Percentiles rank a stretch among this genome's conserved stretches.
Evolutionary conservation across 169 alveolate genomes (phyloP).

Genomic region (Cryptosporidium meleagridis): DNA sequence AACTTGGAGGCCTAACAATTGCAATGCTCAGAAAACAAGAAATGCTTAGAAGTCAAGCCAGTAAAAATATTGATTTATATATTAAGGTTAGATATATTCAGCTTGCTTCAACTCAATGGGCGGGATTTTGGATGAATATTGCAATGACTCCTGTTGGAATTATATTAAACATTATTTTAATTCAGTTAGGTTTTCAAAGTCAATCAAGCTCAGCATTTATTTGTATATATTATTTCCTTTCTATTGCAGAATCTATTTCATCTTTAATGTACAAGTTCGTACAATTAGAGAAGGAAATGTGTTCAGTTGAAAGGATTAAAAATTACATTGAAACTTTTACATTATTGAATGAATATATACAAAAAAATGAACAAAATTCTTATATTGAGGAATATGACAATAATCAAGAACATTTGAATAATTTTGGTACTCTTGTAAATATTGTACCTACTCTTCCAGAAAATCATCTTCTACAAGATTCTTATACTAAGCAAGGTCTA

Average conservation of each 20-base stretch:
- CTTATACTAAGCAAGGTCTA: neutral
- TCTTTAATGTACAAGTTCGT: slow-evolving; percentile 73
- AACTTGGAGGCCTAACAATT: slow-evolving; percentile 17
- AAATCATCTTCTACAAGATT: neutral
- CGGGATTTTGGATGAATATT: slow-evolving; percentile 68
- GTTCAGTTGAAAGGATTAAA: slow-evolving; percentile 76
- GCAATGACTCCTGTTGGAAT: slow-evolving; percentile 62
- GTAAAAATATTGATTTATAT: slow-evolving; percentile 9
- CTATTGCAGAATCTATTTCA: slow-evolving; percentile 76
- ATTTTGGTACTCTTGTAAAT: neutral
- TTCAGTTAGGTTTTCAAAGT: neutral
- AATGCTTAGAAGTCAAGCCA: slow-evolving; percentile 17
- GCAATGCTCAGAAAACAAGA: slow-evolving; percentile 25
- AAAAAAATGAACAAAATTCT: neutral
- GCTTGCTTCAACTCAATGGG: slow-evolving; percentile 68
- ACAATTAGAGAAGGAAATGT: slow-evolving; percentile 78
- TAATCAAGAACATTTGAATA: too few relatives aligned
- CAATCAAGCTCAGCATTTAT: slow-evolving; percentile 14
- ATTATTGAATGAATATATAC: neutral
- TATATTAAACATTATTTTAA: slow-evolving; percentile 8
- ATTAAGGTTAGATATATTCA: slow-evolving; percentile 34
- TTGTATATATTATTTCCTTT: slow-evolving; percentile 74
- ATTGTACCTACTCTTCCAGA: neutral
- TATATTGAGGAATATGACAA: neutral
- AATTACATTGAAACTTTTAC: slow-evolving; percentile 5